Evolutionary conservation across 176 grass and related monocot species (phyloP).

Genomic region (Triticum turgidum): DNA sequence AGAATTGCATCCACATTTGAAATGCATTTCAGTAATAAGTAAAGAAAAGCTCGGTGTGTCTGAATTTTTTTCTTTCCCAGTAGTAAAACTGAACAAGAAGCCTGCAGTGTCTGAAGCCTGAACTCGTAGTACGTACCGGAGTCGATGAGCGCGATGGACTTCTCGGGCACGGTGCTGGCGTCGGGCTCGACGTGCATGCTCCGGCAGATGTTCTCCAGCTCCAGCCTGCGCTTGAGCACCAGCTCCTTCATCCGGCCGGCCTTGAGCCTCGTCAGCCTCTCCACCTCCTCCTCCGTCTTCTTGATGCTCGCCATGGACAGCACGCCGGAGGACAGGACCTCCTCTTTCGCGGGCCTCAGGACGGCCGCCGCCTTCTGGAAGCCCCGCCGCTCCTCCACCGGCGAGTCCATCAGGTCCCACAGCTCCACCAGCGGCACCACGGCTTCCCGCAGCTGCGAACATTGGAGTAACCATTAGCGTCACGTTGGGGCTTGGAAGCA

Average conservation of each 20-base stretch:
- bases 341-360: slow-evolving; percentile 14
- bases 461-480: background rate
- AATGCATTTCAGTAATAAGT: too few relatives aligned
- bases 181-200: slow-evolving; percentile 66
- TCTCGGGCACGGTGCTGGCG: slow-evolving; percentile 57
- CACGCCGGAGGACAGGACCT: slow-evolving; percentile 37
- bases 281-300: slow-evolving; percentile 59
- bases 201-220: slow-evolving; percentile 63
- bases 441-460: slow-evolving; percentile 40
- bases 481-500: background rate
- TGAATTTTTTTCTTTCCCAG: too few relatives aligned
- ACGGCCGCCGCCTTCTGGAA: slow-evolving; percentile 47
- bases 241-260: slow-evolving; percentile 66
- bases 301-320: slow-evolving; percentile 42
- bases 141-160: slow-evolving; percentile 54
- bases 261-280: slow-evolving; percentile 57
- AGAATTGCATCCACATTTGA: background rate
- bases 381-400: slow-evolving; percentile 50
- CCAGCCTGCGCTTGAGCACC: slow-evolving; percentile 55
- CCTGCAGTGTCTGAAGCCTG: background rate
- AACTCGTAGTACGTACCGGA: slow-evolving; percentile 42
- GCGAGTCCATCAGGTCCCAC: slow-evolving; percentile 65
- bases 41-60: too few relatives aligned
- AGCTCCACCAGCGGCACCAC: slow-evolving; percentile 46
- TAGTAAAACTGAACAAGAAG: background rate